A percentile compares a stretch with the other conserved stretches of the same genome.
These are phyloP conservation scores for Xylogone sp. DNA, from an alignment of 2,329 filamentous ascomycete species.

Conservation along the genomic window DNA sequence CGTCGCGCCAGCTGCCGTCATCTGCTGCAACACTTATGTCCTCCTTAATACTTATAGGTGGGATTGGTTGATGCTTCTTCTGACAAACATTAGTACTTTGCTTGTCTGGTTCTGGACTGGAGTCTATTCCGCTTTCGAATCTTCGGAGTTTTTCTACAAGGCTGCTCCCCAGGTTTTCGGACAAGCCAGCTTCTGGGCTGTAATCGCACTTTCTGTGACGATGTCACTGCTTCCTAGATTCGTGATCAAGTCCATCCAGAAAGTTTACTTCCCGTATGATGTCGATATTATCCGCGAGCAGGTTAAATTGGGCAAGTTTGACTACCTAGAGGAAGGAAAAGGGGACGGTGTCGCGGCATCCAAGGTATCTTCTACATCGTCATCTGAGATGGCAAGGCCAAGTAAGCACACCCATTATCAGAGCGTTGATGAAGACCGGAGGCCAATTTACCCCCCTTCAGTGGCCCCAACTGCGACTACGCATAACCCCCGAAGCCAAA, in stretches of 20 bases:
- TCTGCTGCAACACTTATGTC: slow-evolving; percentile 92
- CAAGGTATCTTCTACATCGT: slow-evolving; percentile 48
- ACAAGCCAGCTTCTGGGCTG: slow-evolving; percentile 81
- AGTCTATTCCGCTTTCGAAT: slow-evolving; percentile 57
- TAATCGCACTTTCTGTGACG: slow-evolving; percentile 72
- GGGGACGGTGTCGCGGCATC: slow-evolving; percentile 30
- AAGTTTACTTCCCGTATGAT: slow-evolving; percentile 89
- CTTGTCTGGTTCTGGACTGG: slow-evolving; percentile 97
- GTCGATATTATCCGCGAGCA: slow-evolving; percentile 96
- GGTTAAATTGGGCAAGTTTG: slow-evolving; percentile 77
- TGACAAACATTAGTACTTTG: slow-evolving; percentile 77
- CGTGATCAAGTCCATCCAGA: slow-evolving; percentile 80
- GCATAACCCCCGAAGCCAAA: slow-evolving; percentile 77
- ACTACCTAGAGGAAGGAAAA: slow-evolving; percentile 51
- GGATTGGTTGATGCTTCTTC: slow-evolving; percentile 92
- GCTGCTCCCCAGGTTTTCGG: slow-evolving; percentile 76
- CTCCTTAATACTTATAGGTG: slow-evolving; percentile 95
- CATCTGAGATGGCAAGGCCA: slow-evolving; percentile 50
- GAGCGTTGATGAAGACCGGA: slow-evolving; percentile 78
- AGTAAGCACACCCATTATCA: slow-evolving; percentile 53
- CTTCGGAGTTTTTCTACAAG: slow-evolving; percentile 69
- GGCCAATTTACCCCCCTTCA: slow-evolving; percentile 91
- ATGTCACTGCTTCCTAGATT: slow-evolving; percentile 87
- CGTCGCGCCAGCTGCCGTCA: slow-evolving; percentile 76
- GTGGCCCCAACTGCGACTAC: slow-evolving; percentile 73